Evolutionary conservation across 1,284 basidiomycete species (phyloP).

Genomic region (Naganishia liquefaciens): DNA sequence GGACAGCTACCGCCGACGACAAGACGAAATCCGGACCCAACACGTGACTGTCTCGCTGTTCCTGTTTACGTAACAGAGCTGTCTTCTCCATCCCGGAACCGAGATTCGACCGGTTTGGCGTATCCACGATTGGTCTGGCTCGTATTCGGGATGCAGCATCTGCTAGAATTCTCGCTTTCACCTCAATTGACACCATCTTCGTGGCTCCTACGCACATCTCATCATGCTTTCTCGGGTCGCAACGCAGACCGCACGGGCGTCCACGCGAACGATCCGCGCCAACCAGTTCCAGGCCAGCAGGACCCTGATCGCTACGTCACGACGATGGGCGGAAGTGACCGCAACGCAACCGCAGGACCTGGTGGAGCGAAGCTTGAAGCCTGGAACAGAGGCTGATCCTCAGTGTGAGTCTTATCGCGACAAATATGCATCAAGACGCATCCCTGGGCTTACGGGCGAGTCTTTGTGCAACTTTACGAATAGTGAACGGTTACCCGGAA

Average conservation of each 20-base stretch:
- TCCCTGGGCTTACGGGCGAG: not conserved
- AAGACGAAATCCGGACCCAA: slow-evolving; percentile 4
- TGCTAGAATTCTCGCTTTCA: not conserved
- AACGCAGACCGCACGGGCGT: slow-evolving; percentile 12
- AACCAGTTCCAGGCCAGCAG: slow-evolving; percentile 20
- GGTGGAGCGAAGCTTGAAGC: slow-evolving; percentile 28
- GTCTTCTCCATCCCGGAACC: slow-evolving; percentile 5
- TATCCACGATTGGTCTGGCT: slow-evolving; percentile 15
- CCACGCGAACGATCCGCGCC: slow-evolving; percentile 14
- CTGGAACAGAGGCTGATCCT: slow-evolving; percentile 29
- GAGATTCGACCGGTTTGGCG: not conserved
- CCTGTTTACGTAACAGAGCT: slow-evolving; percentile 5
- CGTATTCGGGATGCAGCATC: not conserved
- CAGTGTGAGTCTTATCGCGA: slow-evolving; percentile 13
- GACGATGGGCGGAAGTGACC: slow-evolving; percentile 29
- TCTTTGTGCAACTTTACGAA: not conserved
- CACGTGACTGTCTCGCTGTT: slow-evolving; percentile 5
- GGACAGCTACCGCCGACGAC: not conserved
- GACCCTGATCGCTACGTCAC: slow-evolving; percentile 23
- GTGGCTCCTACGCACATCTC: not conserved
- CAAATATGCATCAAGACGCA: not conserved
- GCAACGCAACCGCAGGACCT: slow-evolving; percentile 26
- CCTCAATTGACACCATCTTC: not conserved
- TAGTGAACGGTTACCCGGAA: slow-evolving; percentile 68
- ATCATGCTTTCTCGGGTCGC: slow-evolving; percentile 18